Conservation (phyloP, 306 rosid species). For the Sicyos edulis region DNA sequence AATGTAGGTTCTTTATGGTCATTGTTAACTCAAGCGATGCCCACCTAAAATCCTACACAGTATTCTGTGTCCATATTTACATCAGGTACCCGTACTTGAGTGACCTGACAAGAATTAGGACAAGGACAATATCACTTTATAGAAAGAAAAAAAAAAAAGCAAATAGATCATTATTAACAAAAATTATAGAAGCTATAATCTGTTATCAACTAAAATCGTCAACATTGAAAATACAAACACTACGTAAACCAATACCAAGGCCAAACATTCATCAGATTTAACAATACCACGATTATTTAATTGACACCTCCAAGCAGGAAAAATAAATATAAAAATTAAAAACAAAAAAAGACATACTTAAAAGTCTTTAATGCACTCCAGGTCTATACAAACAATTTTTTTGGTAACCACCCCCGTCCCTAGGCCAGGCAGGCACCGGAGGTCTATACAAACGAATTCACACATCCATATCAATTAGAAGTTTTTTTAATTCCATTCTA, state of each 20-base stretch:
- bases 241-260: background rate
- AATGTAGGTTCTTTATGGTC: conserved; percentile 31
- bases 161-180: background rate
- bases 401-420: no score
- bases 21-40: conserved; percentile 18
- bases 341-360: background rate
- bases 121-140: conserved; percentile 29
- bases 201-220: background rate
- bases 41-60: conserved; percentile 32
- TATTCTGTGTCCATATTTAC: conserved; percentile 40
- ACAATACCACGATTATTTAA: background rate
- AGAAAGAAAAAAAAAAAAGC: background rate
- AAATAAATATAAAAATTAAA: background rate
- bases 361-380: background rate
- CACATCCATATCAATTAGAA: background rate
- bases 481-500: background rate
- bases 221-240: background rate
- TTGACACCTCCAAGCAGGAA: background rate
- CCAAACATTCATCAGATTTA: background rate
- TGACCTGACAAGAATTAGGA: conserved; percentile 28
- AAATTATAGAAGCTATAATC: background rate
- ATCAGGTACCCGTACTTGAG: conserved; percentile 32
- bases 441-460: conserved; percentile 6
- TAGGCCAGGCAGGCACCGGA: no score
- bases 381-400: conserved; percentile 9